These are phyloP conservation scores for Boletus sp. DNA, from an alignment of 768 basidiomycete species.

Conservation along the genomic window DNA sequence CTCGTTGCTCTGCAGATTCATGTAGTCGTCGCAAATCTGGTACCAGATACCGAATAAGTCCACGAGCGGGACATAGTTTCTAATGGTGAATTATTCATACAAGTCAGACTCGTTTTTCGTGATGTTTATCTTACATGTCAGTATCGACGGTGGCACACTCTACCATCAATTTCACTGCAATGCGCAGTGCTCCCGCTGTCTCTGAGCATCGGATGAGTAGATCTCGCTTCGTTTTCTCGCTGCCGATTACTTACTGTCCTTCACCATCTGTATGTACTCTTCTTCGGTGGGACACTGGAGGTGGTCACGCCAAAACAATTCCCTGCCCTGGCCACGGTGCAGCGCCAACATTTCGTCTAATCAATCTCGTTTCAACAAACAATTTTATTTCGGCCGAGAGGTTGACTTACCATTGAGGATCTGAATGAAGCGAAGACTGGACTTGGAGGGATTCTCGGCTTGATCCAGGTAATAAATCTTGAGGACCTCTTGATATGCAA, in stretches of 20 bases:
- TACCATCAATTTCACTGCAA: slow-evolving; percentile 96
- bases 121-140: slow-evolving; percentile 47
- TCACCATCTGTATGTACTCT: slow-evolving; percentile 94
- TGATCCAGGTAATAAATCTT: slow-evolving; percentile 17
- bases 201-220: slow-evolving; percentile 47
- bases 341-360: slow-evolving; percentile 73
- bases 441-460: slow-evolving; percentile 4
- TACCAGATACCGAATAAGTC: slow-evolving; percentile 58
- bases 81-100: slow-evolving; percentile 12
- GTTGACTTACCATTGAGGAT: slow-evolving; percentile 65
- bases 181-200: slow-evolving; percentile 88
- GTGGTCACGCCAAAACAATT: slow-evolving; percentile 90
- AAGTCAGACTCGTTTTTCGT: background rate
- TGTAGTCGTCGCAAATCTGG: slow-evolving; percentile 60
- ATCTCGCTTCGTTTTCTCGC: background rate
- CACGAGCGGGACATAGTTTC: slow-evolving; percentile 57
- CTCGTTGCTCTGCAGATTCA: slow-evolving; percentile 29
- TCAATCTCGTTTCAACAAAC: background rate
- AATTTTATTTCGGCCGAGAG: background rate
- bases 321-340: slow-evolving; percentile 92
- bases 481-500: slow-evolving; percentile 83
- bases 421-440: slow-evolving; percentile 54
- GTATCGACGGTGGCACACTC: slow-evolving; percentile 65
- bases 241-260: slow-evolving; percentile 64
- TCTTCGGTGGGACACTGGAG: slow-evolving; percentile 90